Evolutionary conservation across 148 eudicot genomes (phyloP).

Genomic region (Nepenthes mirabilis): DNA sequence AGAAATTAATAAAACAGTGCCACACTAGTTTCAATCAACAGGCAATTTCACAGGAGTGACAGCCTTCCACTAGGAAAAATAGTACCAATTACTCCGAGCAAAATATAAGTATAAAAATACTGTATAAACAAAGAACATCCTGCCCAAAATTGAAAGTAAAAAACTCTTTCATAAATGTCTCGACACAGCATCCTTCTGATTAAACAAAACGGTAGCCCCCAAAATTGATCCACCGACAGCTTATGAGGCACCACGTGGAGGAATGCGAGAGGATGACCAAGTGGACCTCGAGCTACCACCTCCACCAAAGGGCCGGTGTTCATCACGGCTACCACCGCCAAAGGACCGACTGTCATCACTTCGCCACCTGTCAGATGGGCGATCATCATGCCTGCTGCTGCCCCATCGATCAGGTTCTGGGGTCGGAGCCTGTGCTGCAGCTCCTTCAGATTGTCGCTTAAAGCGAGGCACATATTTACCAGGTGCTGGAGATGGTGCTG

Average conservation of each 20-base stretch:
- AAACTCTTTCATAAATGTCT: too few species aligned
- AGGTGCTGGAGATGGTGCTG: conserved; percentile 18
- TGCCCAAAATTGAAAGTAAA: too few species aligned
- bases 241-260: background rate
- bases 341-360: conserved; percentile 26
- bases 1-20: too few species aligned
- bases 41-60: too few species aligned
- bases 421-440: conserved; percentile 24
- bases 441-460: conserved; percentile 12
- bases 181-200: too few species aligned
- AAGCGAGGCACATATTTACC: conserved; percentile 63
- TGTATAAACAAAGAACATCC: too few species aligned
- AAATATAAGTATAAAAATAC: too few species aligned
- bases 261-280: conserved; percentile 33
- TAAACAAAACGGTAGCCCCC: too few species aligned
- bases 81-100: too few species aligned
- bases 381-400: conserved; percentile 21
- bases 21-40: too few species aligned
- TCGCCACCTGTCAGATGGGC: conserved; percentile 42
- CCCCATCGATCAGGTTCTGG: conserved; percentile 50
- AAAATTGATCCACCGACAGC: background rate
- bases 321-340: conserved; percentile 13
- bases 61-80: too few species aligned
- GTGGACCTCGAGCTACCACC: conserved; percentile 15
- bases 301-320: background rate